Base-by-base conservation (phyloP, 73 alveolate species). In the Blepharisma japonicum region DNA sequence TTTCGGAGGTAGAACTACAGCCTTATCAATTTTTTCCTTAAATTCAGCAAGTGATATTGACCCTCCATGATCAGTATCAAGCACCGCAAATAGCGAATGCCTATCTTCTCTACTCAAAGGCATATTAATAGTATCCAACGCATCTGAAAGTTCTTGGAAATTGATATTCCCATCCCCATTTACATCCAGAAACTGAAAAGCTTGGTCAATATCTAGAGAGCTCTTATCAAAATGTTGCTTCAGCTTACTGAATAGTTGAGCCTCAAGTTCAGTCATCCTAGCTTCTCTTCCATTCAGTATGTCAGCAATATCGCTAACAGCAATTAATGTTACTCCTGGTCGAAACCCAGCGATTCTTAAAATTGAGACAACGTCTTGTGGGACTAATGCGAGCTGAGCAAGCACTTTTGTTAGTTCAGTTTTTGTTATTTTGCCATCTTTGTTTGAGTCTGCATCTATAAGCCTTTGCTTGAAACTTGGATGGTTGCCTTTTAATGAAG, bases 401-500 rank as follows among this genome's bases (percentile, higher is more conserved):
- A 70, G n/a, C 9, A 70, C 80, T 45, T 47, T 70, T 14, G 66
- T 54, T n/a, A 70, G 4, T 70, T 70, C 68, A n/a, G 4, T 6
- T 70, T 70, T 70, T 14, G 80, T 70, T n/a, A 70, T 54, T 45
- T 70, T 70, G 14, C 80, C 80, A 70, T 70, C 80, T 25, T 70
- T 70, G 27, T 70, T 47, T 45, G 32, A 11, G 27, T 70, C 80
- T 18, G 56, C 80, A 4, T 70, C 66, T 7, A 25, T 45, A n/a
- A 70, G 66, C 27, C 80, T 70, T 45, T 70, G 68, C 46, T 70
- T 45, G 27, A 39, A 47, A 3, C 46, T 14, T 14, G 80, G 80
- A 38, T 48, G 80, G 39, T 70, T 45, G n/a, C 42, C 23, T 9
- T 25, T 70, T 18, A 70, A 54, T n/a, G 66, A 18, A 18, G 46